Percentiles rank a stretch among this genome's conserved stretches.
Evolutionary conservation across 2,329 filamentous ascomycete genomes (phyloP).

Genomic region (Hymenoscyphus repandus): DNA sequence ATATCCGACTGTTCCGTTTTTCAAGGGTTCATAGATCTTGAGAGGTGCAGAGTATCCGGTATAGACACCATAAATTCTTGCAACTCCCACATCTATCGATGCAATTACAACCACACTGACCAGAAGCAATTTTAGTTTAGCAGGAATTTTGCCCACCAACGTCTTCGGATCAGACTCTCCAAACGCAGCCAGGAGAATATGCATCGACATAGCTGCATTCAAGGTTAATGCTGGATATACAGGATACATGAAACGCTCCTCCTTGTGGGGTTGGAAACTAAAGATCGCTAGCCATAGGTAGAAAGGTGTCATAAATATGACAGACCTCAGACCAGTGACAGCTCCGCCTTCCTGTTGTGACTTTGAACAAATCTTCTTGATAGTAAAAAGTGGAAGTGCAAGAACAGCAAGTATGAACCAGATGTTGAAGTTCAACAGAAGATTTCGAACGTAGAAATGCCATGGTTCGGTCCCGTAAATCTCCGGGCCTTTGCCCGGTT

Average conservation of each 20-base stretch:
- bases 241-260: constrained; percentile 98
- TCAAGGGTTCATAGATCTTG: constrained; percentile 62
- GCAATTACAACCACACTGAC: constrained; percentile 57
- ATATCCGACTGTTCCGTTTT: constrained; percentile 46
- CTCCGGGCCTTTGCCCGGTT: constrained; percentile 71
- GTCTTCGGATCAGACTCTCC: constrained; percentile 65
- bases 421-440: constrained; percentile 89
- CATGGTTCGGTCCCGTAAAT: constrained; percentile 96
- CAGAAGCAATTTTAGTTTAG: constrained; percentile 63
- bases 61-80: constrained; percentile 71
- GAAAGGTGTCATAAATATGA: constrained; percentile 78
- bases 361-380: constrained; percentile 63
- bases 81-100: constrained; percentile 60
- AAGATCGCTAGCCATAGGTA: constrained; percentile 95
- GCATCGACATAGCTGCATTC: constrained; percentile 79
- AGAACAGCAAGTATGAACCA: constrained; percentile 81
- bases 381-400: constrained; percentile 67
- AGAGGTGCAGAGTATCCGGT: constrained; percentile 80
- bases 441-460: constrained; percentile 92
- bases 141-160: constrained; percentile 66
- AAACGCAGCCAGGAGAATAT: constrained; percentile 71
- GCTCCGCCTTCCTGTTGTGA: constrained; percentile 51
- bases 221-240: constrained; percentile 86
- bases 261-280: constrained; percentile 89
- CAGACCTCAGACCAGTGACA: constrained; percentile 65